These are phyloP conservation scores for Colletotrichum paranaense DNA, from an alignment of 2,329 filamentous ascomycete genomes.

Conservation along the genomic window DNA sequence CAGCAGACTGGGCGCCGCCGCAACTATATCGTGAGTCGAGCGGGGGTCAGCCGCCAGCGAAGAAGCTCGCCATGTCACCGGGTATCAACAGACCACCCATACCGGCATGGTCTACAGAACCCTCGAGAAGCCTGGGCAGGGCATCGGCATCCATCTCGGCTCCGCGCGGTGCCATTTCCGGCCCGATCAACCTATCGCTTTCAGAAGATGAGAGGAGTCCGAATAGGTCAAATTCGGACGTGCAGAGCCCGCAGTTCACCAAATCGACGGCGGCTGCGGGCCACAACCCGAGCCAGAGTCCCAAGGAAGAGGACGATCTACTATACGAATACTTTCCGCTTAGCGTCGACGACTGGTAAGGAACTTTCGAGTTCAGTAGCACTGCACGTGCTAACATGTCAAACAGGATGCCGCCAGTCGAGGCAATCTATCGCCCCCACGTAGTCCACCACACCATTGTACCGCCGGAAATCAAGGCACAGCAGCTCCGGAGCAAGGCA, in stretches of 20 bases:
- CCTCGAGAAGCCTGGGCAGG: slow-evolving; percentile 33
- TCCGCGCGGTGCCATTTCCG: slow-evolving; percentile 41
- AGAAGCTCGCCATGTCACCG: slow-evolving; percentile 65
- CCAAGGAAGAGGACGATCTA: slow-evolving; percentile 82
- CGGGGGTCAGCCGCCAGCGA: slow-evolving; percentile 60
- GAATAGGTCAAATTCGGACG: slow-evolving; percentile 61
- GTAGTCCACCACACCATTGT: slow-evolving; percentile 90
- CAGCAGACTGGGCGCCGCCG: slow-evolving; percentile 59
- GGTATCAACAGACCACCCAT: slow-evolving; percentile 63
- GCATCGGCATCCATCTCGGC: slow-evolving; percentile 9
- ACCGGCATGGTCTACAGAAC: slow-evolving; percentile 59
- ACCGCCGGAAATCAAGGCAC: slow-evolving; percentile 76
- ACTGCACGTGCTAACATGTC: slow-evolving; percentile 38
- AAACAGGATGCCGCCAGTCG: slow-evolving; percentile 82
- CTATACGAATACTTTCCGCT: slow-evolving; percentile 96
- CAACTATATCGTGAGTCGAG: slow-evolving; percentile 49
- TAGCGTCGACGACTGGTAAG: slow-evolving; percentile 85
- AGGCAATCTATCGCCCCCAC: slow-evolving; percentile 90
- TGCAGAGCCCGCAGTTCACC: slow-evolving; percentile 62
- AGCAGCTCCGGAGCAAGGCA: slow-evolving; percentile 72
- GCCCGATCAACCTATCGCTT: slow-evolving; percentile 64
- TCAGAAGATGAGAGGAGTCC: slow-evolving; percentile 71
- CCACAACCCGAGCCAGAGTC: slow-evolving; percentile 63
- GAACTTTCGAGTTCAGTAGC: too few species aligned
- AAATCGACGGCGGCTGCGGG: slow-evolving; percentile 49